phyloP scores from a whole-genome alignment of 2,329 filamentous ascomycete genomes.

The Exophiala dermatitidis region DNA sequence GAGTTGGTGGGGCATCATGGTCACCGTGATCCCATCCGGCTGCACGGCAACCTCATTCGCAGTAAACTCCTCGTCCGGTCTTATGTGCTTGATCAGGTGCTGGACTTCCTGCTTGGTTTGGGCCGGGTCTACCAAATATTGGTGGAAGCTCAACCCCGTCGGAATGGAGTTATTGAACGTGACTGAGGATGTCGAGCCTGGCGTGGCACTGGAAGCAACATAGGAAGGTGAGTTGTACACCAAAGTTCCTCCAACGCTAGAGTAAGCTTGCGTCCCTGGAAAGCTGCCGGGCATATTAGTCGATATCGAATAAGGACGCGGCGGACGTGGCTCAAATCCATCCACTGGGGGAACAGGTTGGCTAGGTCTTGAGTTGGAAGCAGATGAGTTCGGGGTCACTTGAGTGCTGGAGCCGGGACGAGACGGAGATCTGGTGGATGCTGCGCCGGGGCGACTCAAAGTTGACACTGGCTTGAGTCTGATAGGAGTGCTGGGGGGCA shows the following conservation, averaged over 20 bases:
- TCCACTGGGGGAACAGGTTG: not conserved
- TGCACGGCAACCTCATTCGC: slow-evolving; percentile 48
- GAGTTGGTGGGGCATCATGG: slow-evolving; percentile 75
- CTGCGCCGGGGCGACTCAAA: not conserved
- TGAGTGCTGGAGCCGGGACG: no score
- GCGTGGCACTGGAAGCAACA: not conserved
- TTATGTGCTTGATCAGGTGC: slow-evolving; percentile 63
- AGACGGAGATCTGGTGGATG: not conserved
- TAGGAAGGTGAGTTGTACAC: slow-evolving; percentile 14
- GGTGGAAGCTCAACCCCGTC: not conserved
- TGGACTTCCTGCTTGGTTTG: slow-evolving; percentile 61
- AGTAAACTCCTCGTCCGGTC: slow-evolving; percentile 62
- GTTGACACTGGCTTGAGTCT: not conserved
- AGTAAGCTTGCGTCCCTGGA: slow-evolving; percentile 5
- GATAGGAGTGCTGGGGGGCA: not conserved
- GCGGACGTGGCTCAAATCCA: not conserved
- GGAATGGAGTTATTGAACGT: no score
- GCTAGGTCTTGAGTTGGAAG: not conserved
- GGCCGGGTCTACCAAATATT: slow-evolving; percentile 36
- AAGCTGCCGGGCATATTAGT: slow-evolving; percentile 21
- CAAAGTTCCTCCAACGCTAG: slow-evolving; percentile 15
- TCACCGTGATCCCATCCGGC: slow-evolving; percentile 59
- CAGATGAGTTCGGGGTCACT: not conserved
- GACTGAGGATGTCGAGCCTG: not conserved
- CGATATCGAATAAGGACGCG: not conserved